These are phyloP conservation scores for Cladophialophora exuberans DNA, from an alignment of 2,329 filamentous ascomycete species.

Conservation along the genomic window DNA sequence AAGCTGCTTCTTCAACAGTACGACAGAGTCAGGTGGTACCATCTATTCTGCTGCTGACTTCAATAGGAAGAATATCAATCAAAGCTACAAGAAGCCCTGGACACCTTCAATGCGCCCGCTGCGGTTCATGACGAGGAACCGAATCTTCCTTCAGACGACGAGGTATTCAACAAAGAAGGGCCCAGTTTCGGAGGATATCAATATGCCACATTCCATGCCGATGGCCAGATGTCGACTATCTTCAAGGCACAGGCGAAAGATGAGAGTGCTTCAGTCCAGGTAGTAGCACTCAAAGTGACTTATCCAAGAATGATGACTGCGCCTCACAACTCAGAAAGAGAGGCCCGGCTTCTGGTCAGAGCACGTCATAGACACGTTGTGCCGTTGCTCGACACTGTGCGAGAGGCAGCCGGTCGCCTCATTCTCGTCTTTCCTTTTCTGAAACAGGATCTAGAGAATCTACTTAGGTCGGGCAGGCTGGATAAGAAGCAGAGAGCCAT, in stretches of 20 bases:
- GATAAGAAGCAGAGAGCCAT: conserved; percentile 45
- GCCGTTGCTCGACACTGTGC: conserved; percentile 71
- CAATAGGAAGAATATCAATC: conserved; percentile 61
- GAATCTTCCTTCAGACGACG: conserved; percentile 27
- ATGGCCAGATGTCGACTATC: conserved; percentile 80
- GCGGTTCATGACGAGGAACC: conserved; percentile 28
- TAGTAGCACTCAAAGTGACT: conserved; percentile 84
- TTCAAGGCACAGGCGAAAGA: conserved; percentile 64
- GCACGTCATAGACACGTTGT: conserved; percentile 59
- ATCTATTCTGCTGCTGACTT: conserved; percentile 28
- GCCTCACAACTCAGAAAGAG: conserved; percentile 81
- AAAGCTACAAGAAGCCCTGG: conserved; percentile 45
- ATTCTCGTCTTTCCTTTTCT: conserved; percentile 86
- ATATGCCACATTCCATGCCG: conserved; percentile 59
- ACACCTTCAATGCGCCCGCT: conserved; percentile 37
- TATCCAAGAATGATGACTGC: conserved; percentile 71
- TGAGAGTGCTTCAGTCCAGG: conserved; percentile 39
- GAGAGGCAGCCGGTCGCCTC: conserved; percentile 68
- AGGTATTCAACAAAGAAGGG: conserved; percentile 38
- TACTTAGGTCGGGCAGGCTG: conserved; percentile 54
- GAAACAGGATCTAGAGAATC: conserved; percentile 69
- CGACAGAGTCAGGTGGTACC: conserved; percentile 10
- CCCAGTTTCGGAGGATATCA: conserved; percentile 58
- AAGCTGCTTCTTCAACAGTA: conserved; percentile 62
- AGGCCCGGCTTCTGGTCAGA: conserved; percentile 71